A percentile compares a stretch with the other conserved stretches of the same genome.
These are phyloP conservation scores for Pyrenula aspistea DNA, from an alignment of 495 filamentous ascomycete species.

Conservation along the genomic window DNA sequence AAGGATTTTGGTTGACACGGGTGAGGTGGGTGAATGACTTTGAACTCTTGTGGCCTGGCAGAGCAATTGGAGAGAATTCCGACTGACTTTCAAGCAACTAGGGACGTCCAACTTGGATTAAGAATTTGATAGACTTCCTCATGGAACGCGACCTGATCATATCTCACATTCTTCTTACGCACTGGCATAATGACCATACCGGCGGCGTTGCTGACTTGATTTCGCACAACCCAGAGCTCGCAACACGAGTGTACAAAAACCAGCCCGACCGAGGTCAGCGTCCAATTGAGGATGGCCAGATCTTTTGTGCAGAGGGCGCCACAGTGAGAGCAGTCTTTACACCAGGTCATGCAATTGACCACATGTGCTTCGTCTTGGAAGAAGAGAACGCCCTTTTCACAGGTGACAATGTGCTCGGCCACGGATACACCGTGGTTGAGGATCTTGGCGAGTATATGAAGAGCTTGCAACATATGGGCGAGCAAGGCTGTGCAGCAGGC, in stretches of 20 bases:
- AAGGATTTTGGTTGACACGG: slow-evolving; percentile 62
- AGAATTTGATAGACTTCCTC: slow-evolving; percentile 38
- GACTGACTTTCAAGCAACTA: too few relatives aligned
- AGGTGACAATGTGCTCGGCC: slow-evolving; percentile 53
- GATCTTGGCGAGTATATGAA: slow-evolving; percentile 26
- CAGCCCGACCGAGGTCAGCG: slow-evolving; percentile 33
- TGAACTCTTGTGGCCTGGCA: too few relatives aligned
- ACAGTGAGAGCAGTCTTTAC: slow-evolving; percentile 25
- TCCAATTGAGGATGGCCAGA: slow-evolving; percentile 24
- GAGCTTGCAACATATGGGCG: slow-evolving; percentile 17
- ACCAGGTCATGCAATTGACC: slow-evolving; percentile 31
- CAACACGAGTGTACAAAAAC: slow-evolving; percentile 25
- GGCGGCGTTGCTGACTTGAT: slow-evolving; percentile 56
- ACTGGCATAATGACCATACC: slow-evolving; percentile 75
- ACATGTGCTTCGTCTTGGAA: slow-evolving; percentile 34
- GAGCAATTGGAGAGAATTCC: too few relatives aligned
- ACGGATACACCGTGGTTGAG: slow-evolving; percentile 27
- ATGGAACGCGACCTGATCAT: slow-evolving; percentile 44
- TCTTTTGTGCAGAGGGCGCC: slow-evolving; percentile 26
- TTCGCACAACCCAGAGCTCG: slow-evolving; percentile 31
- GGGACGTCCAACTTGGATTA: slow-evolving; percentile 38
- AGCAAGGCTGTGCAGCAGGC: slow-evolving; percentile 17
- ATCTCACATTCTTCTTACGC: slow-evolving; percentile 52
- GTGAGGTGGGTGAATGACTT: too few relatives aligned
- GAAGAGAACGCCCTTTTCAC: slow-evolving; percentile 65